phyloP scores from a whole-genome alignment of 2,329 filamentous ascomycete genomes.

The Claviceps capensis region DNA sequence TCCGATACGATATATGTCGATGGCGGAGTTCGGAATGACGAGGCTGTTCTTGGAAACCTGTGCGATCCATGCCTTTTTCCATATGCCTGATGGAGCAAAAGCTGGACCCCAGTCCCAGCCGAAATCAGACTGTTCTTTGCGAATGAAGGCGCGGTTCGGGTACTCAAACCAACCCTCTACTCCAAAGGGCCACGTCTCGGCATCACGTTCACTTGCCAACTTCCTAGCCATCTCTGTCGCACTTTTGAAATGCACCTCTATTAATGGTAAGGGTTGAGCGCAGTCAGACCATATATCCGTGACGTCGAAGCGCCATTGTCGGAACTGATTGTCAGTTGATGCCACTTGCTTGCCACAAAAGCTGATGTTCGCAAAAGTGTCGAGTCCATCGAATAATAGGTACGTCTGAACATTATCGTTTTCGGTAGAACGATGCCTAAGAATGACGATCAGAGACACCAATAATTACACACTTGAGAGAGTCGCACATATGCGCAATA shows the following conservation, averaged over 20 bases:
- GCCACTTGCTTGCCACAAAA: constrained; percentile 41
- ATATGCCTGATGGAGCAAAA: constrained; percentile 49
- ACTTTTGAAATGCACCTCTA: constrained; percentile 12
- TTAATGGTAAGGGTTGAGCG: constrained; percentile 2
- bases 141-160: constrained; percentile 21
- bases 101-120: constrained; percentile 53
- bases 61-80: constrained; percentile 43
- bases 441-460: background rate
- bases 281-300: constrained; percentile 24
- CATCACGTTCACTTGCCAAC: constrained; percentile 3
- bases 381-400: constrained; percentile 47
- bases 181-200: constrained; percentile 4
- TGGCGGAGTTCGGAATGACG: constrained; percentile 30
- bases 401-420: constrained; percentile 26
- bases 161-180: constrained; percentile 9
- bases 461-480: background rate
- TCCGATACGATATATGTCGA: constrained; percentile 45
- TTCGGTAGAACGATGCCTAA: constrained; percentile 12
- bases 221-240: constrained; percentile 8
- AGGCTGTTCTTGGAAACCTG: constrained; percentile 17
- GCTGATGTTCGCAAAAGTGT: constrained; percentile 44
- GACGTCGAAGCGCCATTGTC: constrained; percentile 47
- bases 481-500: constrained; percentile 24
- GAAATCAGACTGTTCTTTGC: constrained; percentile 49
- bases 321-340: constrained; percentile 47